These are phyloP conservation scores for Cucurbita ficifolia DNA, from an alignment of 306 rosid genomes.

Conservation along the genomic window DNA sequence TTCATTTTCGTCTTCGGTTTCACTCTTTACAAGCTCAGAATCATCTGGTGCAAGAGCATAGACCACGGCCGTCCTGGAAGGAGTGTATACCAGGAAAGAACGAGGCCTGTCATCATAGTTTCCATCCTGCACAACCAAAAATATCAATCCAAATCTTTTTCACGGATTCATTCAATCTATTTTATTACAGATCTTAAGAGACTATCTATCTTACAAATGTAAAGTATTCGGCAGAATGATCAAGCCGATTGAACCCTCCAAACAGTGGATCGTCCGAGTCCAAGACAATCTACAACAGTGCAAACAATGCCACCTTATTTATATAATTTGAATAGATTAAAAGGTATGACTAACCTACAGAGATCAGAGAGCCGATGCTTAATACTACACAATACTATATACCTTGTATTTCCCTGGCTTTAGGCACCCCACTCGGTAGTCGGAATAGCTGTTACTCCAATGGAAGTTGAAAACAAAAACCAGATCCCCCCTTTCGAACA, in stretches of 20 bases:
- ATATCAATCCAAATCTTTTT: conserved; percentile 2
- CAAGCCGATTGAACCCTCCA: conserved; percentile 65
- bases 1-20: neutral
- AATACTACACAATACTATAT: conserved; percentile 1
- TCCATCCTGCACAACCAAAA: conserved; percentile 45
- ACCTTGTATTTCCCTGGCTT: conserved; percentile 91
- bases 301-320: neutral
- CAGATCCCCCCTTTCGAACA: conserved; percentile 74
- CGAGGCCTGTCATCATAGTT: conserved; percentile 53
- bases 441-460: conserved; percentile 74
- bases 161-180: neutral
- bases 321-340: neutral
- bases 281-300: conserved; percentile 42
- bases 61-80: conserved; percentile 71
- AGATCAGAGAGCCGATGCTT: neutral
- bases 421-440: conserved; percentile 72
- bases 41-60: conserved; percentile 37
- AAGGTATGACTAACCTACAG: neutral
- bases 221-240: conserved; percentile 56
- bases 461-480: conserved; percentile 92
- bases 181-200: neutral
- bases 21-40: neutral
- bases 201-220: conserved; percentile 30
- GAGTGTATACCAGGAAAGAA: conserved; percentile 68
- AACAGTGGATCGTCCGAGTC: conserved; percentile 64